Conservation (phyloP, 169 alveolate species). For the Plasmodium blacklocki region DNA sequence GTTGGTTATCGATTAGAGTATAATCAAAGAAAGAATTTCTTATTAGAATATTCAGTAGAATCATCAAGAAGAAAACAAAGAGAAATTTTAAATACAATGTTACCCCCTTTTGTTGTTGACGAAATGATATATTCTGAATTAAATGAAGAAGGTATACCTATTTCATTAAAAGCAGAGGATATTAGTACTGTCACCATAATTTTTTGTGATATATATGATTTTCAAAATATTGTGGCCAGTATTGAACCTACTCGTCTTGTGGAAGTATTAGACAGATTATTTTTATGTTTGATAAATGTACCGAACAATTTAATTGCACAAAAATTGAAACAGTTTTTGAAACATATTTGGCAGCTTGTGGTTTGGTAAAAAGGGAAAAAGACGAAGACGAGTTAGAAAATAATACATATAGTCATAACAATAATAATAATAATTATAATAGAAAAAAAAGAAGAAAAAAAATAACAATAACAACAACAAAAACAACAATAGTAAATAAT, state of each 20-base stretch:
- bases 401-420: not conserved
- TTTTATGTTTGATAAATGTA: conserved; percentile 94
- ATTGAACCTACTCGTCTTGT: conserved; percentile 94
- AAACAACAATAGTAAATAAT: not conserved
- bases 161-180: conserved; percentile 89
- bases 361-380: conserved; percentile 83
- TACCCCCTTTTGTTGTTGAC: conserved; percentile 91
- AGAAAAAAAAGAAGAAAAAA: not conserved
- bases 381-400: not conserved
- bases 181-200: conserved; percentile 95
- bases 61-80: conserved; percentile 89
- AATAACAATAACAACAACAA: not conserved
- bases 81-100: conserved; percentile 92
- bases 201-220: conserved; percentile 97
- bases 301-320: conserved; percentile 93
- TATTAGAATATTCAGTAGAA: conserved; percentile 86
- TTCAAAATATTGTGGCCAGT: conserved; percentile 95
- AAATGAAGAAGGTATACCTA: conserved; percentile 82
- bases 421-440: conserved; percentile 1
- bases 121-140: conserved; percentile 85
- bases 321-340: conserved; percentile 94
- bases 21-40: conserved; percentile 86
- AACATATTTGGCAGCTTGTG: conserved; percentile 94
- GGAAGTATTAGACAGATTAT: conserved; percentile 94
- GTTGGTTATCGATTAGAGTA: conserved; percentile 91